Conservation (phyloP, 306 rosid species). For the Castanea sativa region DNA sequence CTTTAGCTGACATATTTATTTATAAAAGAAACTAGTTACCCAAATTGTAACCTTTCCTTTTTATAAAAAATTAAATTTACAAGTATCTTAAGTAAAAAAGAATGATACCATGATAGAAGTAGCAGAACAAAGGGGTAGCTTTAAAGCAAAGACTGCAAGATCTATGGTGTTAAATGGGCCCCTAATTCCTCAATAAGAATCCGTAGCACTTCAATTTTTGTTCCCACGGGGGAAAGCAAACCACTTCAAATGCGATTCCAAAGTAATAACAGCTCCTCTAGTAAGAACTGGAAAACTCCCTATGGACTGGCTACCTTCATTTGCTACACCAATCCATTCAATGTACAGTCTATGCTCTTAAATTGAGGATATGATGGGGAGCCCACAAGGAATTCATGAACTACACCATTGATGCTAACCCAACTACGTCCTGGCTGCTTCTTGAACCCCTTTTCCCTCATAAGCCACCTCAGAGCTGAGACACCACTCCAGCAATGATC, state of each 20-base stretch:
- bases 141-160: neutral
- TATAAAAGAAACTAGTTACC: no score
- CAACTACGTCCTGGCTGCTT: constrained; percentile 67
- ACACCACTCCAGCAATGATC: constrained; percentile 49
- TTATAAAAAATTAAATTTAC: neutral
- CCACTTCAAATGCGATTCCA: neutral
- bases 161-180: neutral
- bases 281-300: neutral
- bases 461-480: constrained; percentile 39
- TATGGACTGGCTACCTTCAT: constrained; percentile 34
- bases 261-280: constrained; percentile 2
- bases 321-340: constrained; percentile 46
- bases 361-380: constrained; percentile 37
- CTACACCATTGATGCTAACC: constrained; percentile 53
- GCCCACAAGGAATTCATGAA: constrained; percentile 55
- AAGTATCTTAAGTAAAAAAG: neutral
- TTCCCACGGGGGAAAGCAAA: neutral
- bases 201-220: neutral
- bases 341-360: constrained; percentile 28
- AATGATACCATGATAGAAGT: neutral
- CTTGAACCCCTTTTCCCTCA: constrained; percentile 53
- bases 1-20: no score
- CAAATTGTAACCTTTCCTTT: no score
- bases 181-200: neutral
- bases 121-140: neutral